phyloP scores from a whole-genome alignment of 2,329 filamentous ascomycete species.

The Dissoconium aciculare region DNA sequence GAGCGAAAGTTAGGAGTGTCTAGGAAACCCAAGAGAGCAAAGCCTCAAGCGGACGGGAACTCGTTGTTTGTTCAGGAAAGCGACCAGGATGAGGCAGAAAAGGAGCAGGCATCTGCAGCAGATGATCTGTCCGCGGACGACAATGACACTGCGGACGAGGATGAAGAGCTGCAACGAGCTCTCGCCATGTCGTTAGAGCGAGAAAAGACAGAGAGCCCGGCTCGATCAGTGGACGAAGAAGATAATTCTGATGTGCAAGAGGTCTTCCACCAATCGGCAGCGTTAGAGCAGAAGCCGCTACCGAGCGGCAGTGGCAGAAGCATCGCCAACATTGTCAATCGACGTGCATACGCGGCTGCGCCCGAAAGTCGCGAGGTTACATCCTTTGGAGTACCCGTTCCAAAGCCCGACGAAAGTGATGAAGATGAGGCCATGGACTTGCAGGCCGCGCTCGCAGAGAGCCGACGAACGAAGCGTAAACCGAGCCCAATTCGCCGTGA shows the following conservation, averaged over 20 bases:
- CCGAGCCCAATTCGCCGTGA: slow-evolving; percentile 9
- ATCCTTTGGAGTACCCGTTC: slow-evolving; percentile 20
- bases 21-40: slow-evolving; percentile 11
- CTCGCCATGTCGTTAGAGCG: slow-evolving; percentile 69
- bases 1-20: slow-evolving; percentile 21
- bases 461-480: slow-evolving; percentile 35
- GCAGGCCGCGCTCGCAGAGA: slow-evolving; percentile 57
- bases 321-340: slow-evolving; percentile 62
- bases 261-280: slow-evolving; percentile 32
- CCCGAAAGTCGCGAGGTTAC: slow-evolving; percentile 27
- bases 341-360: slow-evolving; percentile 49
- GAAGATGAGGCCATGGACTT: slow-evolving; percentile 70
- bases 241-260: slow-evolving; percentile 32
- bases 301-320: slow-evolving; percentile 37
- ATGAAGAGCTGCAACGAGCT: slow-evolving; percentile 63
- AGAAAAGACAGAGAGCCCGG: slow-evolving; percentile 26
- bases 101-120: slow-evolving; percentile 28
- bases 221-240: slow-evolving; percentile 7
- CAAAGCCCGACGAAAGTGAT: slow-evolving; percentile 32
- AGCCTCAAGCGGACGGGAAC: slow-evolving; percentile 28
- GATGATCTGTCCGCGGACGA: slow-evolving; percentile 23
- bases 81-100: slow-evolving; percentile 15
- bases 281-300: slow-evolving; percentile 30
- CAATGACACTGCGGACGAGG: slow-evolving; percentile 44
- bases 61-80: slow-evolving; percentile 41